Base-by-base conservation (phyloP, 441 rosid species). In the Codiaeum variegatum region DNA sequence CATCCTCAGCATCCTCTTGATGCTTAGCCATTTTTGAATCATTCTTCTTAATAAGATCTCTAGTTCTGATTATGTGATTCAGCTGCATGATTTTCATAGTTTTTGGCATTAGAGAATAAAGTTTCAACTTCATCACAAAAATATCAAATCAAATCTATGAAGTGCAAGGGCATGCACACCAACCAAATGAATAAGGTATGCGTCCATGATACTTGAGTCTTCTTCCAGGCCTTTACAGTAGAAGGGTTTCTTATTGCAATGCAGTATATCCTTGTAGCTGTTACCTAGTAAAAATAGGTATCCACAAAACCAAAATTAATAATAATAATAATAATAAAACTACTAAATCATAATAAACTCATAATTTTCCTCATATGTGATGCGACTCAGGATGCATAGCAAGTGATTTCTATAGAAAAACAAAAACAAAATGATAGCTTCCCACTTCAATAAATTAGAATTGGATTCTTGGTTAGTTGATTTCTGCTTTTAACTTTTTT, bases 131-230 rank as follows among this genome's bases (percentile, higher is more conserved):
- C 66, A 61, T 69, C 67, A 74, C 6, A 71, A 28, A 28, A 62
- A 73, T 13, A 64, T 19, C 31, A 76, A 77, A 62, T 28, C 24
- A 38, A 58, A 76, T 61, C 28, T 42, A 26, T 65, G n/a, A 19
- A 61, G 42, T 59, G 73, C 56, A 80, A 58, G 70, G 66, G 73
- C 32, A 77, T 56, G 79, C 29, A 80, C 85, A 32, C 83, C 28
- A 15, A 92, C 99, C 75, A 86, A 88, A 87, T 92, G 99, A 91
- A 95, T 88, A 67, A 92, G 83, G 79, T 92, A 95, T 2, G 86
- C 89, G 52, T 91, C 97, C 92, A 85, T 88, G 80, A 78, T 82
- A 75, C 83, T 83, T 6, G 90, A 86, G 85, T 94, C 98, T 84
- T 91, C 98, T 84, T 87, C 89, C 29, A 60, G 75, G 72, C 97